Evolutionary conservation across 1,139 yeast species (phyloP), one percentile per base, ranked within the genome.

Genomic region (Yamadazyma spencermartinsiae): DNA sequence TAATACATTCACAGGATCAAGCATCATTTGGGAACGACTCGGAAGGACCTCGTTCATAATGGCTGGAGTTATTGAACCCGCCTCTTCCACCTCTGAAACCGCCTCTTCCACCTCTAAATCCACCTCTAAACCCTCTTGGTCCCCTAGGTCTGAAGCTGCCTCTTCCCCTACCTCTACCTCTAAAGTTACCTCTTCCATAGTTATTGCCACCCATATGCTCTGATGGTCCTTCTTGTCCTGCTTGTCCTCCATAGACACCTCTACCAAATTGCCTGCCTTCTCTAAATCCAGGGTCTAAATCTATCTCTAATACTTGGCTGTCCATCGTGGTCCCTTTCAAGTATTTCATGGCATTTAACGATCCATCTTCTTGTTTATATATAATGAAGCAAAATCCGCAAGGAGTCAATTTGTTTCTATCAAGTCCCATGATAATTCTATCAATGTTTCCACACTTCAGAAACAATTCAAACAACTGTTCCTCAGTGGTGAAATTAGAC

Each of bases 241-340:
- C 75, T 61, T 92, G 98, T 1, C 96, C 98, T 37, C 98, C 98
- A 47, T 79, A 80, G 19, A 76, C 74, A 33, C 98, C 98, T 51
- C 98, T 75, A 12, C 98, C 98, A 56, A 81, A 90, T 57, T 92
- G 97, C 50, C 98, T 73, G 1, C 98, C 98, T 52, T 90, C 97
- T 48, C 76, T 78, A 58, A 90, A 90, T 0, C 98, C 98, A 0
- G 97, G 96, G 56, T 90, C 98, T 51, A 92, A 68, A 61, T 90
- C 98, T 35, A 90, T 85, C 34, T 86, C 82, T 49, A 90, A 74
- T 20, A 72, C 70, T 44, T 87, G 80, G 37, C 90, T 94, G 56
- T 90, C 96, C 35, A 90, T 72, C 52, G 80, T 82, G 0, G 96
- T 88, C 35, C 82, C 82, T 46, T 86, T 82, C 41, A 92, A 68